Evolutionary conservation across 2,329 filamentous ascomycete species (phyloP), one percentile per base, ranked within the genome.

Genomic region (Myriosclerotinia curreyana): DNA sequence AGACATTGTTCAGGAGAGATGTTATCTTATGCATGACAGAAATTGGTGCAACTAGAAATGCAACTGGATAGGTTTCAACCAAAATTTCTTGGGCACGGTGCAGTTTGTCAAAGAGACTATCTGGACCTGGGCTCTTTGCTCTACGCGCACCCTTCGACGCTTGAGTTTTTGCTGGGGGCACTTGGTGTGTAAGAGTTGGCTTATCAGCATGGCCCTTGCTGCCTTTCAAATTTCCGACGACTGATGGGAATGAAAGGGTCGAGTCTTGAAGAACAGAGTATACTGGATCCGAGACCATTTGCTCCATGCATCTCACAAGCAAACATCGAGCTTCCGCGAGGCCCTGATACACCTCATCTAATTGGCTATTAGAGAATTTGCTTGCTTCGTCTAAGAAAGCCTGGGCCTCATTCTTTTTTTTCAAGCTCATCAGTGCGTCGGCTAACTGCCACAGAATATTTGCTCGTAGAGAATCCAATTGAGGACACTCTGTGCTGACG

Each of bases 241-340:
- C 80, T 0, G 91, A 87, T 1, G 93, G 92, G 66, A 94, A 89
- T 0, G 92, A 96, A 34, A 97, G 87, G 0, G 92, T 96, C 0
- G 95, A 97, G 71, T 99, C 95, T 53, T 94, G 91, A 20, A 98
- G 83, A 12, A 94, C 90, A 22, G 91, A 96, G 75, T 94, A 96
- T 4, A 95, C 89, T 3, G 93, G 88, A 75, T 96, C 91, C 5
- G 84, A 83, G 15, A 87, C 83, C 79, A 96, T 90, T 71, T 88
- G 83, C 54, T 88, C 85, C 71, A 89, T 81, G 67, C 87, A 89
- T 74, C 89, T 83, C 20, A 85, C 82, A 66, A 92, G 80, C 51
- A 90, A 82, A 53, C 88, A 85, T 62, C 86, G 86, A 25, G 89
- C 90, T 64, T 84, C 85, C 14, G 85, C 81, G 62, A 91, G 81